These are phyloP conservation scores for Kurtzmaniella quercitrusa DNA, from an alignment of 1,139 yeast species.

Conservation along the genomic window DNA sequence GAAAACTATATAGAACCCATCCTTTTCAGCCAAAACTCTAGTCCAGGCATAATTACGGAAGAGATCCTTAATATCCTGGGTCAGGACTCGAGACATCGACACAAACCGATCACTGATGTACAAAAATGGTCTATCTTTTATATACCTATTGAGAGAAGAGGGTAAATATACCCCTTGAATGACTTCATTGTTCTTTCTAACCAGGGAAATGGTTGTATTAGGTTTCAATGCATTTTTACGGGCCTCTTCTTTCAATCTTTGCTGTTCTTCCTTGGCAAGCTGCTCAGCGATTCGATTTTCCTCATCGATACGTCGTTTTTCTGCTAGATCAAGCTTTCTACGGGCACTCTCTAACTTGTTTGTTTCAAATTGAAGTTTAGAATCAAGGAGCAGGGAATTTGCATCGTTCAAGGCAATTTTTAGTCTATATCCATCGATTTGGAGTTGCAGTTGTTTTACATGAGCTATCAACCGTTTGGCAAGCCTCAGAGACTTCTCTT, in stretches of 20 bases:
- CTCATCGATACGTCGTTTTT: constrained; percentile 24
- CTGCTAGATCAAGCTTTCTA: constrained; percentile 27
- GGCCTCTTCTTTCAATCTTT: constrained; percentile 9
- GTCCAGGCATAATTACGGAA: constrained; percentile 61
- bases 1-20: constrained; percentile 72
- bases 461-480: constrained; percentile 32
- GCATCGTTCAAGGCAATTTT: constrained; percentile 37
- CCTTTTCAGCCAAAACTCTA: constrained; percentile 54
- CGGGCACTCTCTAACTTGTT: constrained; percentile 23
- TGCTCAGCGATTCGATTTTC: constrained; percentile 12
- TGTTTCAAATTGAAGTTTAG: constrained; percentile 29
- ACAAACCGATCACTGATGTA: constrained; percentile 52
- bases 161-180: constrained; percentile 39
- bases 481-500: constrained; percentile 48
- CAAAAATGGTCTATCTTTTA: constrained; percentile 55
- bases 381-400: constrained; percentile 25
- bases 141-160: constrained; percentile 38
- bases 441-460: constrained; percentile 25
- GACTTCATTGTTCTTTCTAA: constrained; percentile 26
- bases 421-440: constrained; percentile 38
- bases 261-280: constrained; percentile 12
- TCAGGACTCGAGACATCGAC: constrained; percentile 46
- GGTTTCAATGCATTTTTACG: constrained; percentile 16
- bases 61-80: constrained; percentile 51
- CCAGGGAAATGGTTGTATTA: constrained; percentile 34